A percentile compares a stretch with the other conserved stretches of the same genome.
phyloP scores from a whole-genome alignment of 345 rosid species.

The Viola odorata region DNA sequence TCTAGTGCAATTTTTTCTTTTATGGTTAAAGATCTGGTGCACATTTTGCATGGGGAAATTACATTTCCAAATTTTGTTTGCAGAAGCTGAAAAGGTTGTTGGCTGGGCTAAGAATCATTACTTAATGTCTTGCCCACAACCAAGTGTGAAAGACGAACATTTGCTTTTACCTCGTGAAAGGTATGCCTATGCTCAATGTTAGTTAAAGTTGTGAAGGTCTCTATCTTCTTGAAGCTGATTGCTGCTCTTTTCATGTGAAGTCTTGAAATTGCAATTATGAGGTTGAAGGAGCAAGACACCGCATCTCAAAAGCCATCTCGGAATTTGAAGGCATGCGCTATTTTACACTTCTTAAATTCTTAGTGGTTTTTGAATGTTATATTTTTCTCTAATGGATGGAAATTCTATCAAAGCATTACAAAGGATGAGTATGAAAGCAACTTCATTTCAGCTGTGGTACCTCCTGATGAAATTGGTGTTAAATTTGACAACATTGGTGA shows the following conservation, averaged over 20 bases:
- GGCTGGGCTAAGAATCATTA: conserved; percentile 98
- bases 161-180: conserved; percentile 77
- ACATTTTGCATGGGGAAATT: too few relatives aligned
- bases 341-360: conserved; percentile 6
- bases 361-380: conserved; percentile 8
- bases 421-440: conserved; percentile 87
- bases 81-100: conserved; percentile 90
- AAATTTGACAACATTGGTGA: conserved; percentile 92
- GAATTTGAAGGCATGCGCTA: conserved; percentile 62
- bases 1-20: too few relatives aligned
- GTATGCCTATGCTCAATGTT: conserved; percentile 25
- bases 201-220: not conserved
- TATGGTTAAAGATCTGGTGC: too few relatives aligned
- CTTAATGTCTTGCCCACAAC: conserved; percentile 57
- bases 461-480: conserved; percentile 92
- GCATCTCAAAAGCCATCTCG: conserved; percentile 58
- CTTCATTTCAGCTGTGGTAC: conserved; percentile 86
- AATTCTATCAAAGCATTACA: conserved; percentile 58
- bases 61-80: not conserved
- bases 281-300: conserved; percentile 81
- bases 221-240: conserved; percentile 20
- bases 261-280: conserved; percentile 72
- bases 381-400: conserved; percentile 20
- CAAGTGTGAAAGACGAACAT: conserved; percentile 60
- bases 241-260: conserved; percentile 42